Conservation (phyloP, 169 alveolate species). For the Pseudocohnilembus persalinus region DNA sequence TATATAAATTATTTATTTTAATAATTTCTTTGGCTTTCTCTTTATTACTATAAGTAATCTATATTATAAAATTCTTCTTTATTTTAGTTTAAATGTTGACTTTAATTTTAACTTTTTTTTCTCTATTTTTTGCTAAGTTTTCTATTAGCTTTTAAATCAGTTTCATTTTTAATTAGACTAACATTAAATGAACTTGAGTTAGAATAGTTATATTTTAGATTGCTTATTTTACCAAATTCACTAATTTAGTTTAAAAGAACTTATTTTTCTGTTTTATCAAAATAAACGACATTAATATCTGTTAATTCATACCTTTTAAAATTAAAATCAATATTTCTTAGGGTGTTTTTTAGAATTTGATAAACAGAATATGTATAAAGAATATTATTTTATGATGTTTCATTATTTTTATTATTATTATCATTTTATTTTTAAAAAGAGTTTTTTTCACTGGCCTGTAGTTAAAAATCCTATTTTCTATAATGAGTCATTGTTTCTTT, state of each 20-base stretch:
- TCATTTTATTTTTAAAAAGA: too few species aligned
- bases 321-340: background rate
- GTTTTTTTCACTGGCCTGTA: background rate
- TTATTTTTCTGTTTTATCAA: background rate
- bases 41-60: constrained; percentile 4
- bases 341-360: background rate
- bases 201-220: too few species aligned
- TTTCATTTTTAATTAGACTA: background rate
- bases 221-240: background rate
- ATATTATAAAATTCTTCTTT: background rate
- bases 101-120: background rate
- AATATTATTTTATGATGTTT: background rate
- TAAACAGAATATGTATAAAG: background rate
- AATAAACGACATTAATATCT: background rate
- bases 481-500: background rate
- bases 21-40: background rate
- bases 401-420: too few species aligned
- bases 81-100: background rate
- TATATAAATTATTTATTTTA: background rate
- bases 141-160: constrained; percentile 1
- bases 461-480: background rate
- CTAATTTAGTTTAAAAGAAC: background rate
- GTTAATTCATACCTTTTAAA: background rate
- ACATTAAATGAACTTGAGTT: constrained; percentile 2
- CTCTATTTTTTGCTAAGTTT: too few species aligned